A percentile compares a stretch with the other conserved stretches of the same genome.
Evolutionary conservation across 495 filamentous ascomycete species (phyloP).

Genomic region (Penicillium angulare): DNA sequence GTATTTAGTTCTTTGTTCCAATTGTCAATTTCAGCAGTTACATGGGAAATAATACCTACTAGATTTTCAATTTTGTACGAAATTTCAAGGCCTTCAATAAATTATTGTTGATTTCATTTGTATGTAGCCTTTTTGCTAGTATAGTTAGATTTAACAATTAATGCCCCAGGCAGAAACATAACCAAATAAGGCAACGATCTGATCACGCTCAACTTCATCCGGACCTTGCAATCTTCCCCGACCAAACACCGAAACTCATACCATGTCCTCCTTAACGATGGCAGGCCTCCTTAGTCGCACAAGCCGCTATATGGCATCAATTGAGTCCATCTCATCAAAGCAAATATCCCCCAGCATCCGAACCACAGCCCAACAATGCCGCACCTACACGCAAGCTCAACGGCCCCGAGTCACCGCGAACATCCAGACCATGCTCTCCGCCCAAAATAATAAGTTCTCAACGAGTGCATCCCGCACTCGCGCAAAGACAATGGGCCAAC

Average conservation of each 20-base stretch:
- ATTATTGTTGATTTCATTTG: background rate
- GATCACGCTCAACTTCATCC: slow-evolving; percentile 24
- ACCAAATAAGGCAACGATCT: slow-evolving; percentile 21
- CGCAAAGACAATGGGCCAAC: slow-evolving; percentile 43
- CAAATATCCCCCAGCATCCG: slow-evolving; percentile 22
- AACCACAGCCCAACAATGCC: slow-evolving; percentile 23
- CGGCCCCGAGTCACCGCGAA: slow-evolving; percentile 21
- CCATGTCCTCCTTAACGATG: slow-evolving; percentile 27
- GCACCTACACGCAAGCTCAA: slow-evolving; percentile 27
- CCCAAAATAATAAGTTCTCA: slow-evolving; percentile 29
- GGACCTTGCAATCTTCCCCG: slow-evolving; percentile 8
- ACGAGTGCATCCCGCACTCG: slow-evolving; percentile 27
- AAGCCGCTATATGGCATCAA: slow-evolving; percentile 17
- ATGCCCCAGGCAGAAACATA: slow-evolving; percentile 20
- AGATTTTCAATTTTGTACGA: too few species aligned
- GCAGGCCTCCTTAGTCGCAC: slow-evolving; percentile 28
- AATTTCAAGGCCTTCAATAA: background rate
- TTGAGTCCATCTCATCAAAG: slow-evolving; percentile 19
- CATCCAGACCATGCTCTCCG: slow-evolving; percentile 10
- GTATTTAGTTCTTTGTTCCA: too few species aligned
- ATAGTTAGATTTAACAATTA: background rate
- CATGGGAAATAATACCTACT: too few species aligned
- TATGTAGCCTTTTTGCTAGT: background rate
- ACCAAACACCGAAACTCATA: slow-evolving; percentile 1
- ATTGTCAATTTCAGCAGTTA: too few species aligned